A percentile compares a stretch with the other conserved stretches of the same genome.
phyloP scores from a whole-genome alignment of 805 yeast genomes.

The Yamadazyma sp. region DNA sequence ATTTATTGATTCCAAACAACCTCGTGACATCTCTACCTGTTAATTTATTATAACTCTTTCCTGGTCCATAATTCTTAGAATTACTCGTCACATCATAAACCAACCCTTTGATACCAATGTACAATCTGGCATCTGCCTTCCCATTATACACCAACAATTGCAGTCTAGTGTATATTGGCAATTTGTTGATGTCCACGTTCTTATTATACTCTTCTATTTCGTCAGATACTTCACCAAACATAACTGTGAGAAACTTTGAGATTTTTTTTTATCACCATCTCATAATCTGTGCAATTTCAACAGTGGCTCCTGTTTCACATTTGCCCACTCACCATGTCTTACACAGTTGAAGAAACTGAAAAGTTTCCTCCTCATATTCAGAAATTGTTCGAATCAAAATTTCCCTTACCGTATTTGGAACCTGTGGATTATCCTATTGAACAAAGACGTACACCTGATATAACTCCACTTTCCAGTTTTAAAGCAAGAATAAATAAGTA shows the following conservation, averaged over 20 bases:
- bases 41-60: conserved; percentile 65
- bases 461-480: conserved; percentile 7
- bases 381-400: conserved; percentile 54
- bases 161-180: conserved; percentile 32
- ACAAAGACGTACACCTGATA: conserved; percentile 40
- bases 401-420: conserved; percentile 48
- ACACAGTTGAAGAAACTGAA: conserved; percentile 13
- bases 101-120: conserved; percentile 72
- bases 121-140: conserved; percentile 39
- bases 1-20: conserved; percentile 64
- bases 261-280: too few relatives aligned
- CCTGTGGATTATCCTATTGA: conserved; percentile 52
- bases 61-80: conserved; percentile 69
- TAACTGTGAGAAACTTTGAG: too few relatives aligned
- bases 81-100: conserved; percentile 78
- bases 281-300: too few relatives aligned
- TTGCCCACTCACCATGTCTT: conserved; percentile 5
- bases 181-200: conserved; percentile 24
- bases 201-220: conserved; percentile 28
- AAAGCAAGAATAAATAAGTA: neutral
- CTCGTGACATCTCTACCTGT: conserved; percentile 79
- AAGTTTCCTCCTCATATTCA: conserved; percentile 42
- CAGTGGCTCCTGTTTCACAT: too few relatives aligned
- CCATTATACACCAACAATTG: conserved; percentile 35
- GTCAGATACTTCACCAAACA: conserved; percentile 1